Base-by-base conservation (phyloP, 805 yeast species). In the Candida maesae region DNA sequence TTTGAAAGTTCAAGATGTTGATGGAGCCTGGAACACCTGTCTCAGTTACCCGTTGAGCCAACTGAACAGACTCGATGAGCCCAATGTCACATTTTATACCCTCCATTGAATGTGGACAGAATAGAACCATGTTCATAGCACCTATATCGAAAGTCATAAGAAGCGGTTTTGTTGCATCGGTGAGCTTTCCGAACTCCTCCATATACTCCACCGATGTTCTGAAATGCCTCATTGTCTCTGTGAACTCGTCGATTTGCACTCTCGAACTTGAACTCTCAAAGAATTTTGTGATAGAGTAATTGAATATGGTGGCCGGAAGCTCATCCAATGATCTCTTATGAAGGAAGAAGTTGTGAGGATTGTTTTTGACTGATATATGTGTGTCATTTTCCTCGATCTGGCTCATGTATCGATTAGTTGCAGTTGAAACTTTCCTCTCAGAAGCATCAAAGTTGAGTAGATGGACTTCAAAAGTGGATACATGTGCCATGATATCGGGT, bases 1-100 rank as follows among this genome's bases (percentile, higher is more conserved):
- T 51, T 28, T 49, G 53, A 35, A 49, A 23, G 13, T 44, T 49
- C 40, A 51, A 29, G 3, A 51, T 28, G 5, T 41, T 30, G 16
- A 46, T 34, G 4, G 33, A 20, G 3, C 50, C 46, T 3, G 14
- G 2, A 11, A 37, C 20, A 2, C 45, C 42, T 8, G 6, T 15
- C 18, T 27, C 38, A n/a, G 42, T 13, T 8, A 46, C 27, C 17
- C 11, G 18, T n/a, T 31, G 34, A 6, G 35, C 35, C 16, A 24
- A 21, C 2, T 35, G 37, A 13, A 48, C 21, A 16, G 45, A 45
- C 10, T 38, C 38, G 8, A 48, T 37, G 16, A 38, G 38, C 1
- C 36, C 34, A 14, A 20, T 16, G 23, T 45, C 47, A 11, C 35
- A 36, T 5, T 27, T 19, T 17, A 30, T 27, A 2, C 45, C 47